Conservation (phyloP, 2,329 filamentous ascomycete species). For the Malbranchea cinnamomea region DNA sequence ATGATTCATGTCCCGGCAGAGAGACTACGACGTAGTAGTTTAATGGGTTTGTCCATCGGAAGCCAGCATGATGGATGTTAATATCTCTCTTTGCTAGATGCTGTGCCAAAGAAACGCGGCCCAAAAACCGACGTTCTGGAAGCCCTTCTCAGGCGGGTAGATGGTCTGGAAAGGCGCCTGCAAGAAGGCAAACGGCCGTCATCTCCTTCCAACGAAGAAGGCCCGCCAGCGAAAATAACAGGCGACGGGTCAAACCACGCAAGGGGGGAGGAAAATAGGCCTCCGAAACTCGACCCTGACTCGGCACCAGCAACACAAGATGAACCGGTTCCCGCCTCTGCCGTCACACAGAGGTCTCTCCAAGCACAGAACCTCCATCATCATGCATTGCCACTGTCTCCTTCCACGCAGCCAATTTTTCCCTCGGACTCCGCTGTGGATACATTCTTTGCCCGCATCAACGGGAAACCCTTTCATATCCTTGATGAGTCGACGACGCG, state of each 20-base stretch:
- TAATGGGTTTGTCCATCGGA: no score
- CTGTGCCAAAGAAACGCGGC: conserved; percentile 75
- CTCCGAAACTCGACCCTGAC: no score
- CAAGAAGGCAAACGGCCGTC: conserved; percentile 47
- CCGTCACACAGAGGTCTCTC: no score
- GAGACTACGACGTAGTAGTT: conserved; percentile 1
- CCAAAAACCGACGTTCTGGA: conserved; percentile 84
- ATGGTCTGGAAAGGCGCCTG: conserved; percentile 66
- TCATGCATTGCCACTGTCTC: no score
- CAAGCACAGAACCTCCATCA: no score
- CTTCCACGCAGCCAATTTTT: conserved; percentile 19
- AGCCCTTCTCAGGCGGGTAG: conserved; percentile 68
- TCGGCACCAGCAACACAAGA: no score
- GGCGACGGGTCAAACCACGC: not conserved
- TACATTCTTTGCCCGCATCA: conserved; percentile 63
- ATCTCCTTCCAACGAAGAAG: conserved; percentile 26
- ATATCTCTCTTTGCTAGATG: conserved; percentile 43
- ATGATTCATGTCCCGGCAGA: conserved; percentile 4
- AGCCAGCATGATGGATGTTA: no score
- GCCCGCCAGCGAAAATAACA: not conserved
- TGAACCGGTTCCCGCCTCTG: no score
- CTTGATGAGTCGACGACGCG: conserved; percentile 63
- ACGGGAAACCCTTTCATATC: conserved; percentile 70
- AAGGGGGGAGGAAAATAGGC: no score
- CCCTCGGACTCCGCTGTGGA: conserved; percentile 53